Evolutionary conservation across 2,329 filamentous ascomycete species (phyloP).

Genomic region (Talaromyces sp.): DNA sequence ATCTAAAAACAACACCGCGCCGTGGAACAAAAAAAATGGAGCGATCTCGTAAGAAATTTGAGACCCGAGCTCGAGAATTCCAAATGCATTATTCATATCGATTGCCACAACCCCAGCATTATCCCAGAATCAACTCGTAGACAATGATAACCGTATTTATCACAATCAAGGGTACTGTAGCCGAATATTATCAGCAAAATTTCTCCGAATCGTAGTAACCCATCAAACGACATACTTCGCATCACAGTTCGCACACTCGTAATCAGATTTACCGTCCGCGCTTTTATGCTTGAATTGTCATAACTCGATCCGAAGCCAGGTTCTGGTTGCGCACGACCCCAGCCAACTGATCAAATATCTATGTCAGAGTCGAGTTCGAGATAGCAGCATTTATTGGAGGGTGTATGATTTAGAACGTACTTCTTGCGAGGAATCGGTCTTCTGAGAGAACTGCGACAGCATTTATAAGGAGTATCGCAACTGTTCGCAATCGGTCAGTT

Average conservation of each 20-base stretch:
- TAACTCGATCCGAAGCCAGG: slow-evolving; percentile 71
- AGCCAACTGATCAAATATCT: slow-evolving; percentile 62
- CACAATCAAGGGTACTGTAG: slow-evolving; percentile 76
- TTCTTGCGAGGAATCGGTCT: slow-evolving; percentile 86
- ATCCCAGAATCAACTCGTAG: slow-evolving; percentile 76
- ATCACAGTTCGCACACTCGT: slow-evolving; percentile 86
- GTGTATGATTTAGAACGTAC: slow-evolving; percentile 37
- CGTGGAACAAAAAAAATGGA: neutral
- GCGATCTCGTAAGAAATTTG: neutral
- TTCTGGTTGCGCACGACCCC: slow-evolving; percentile 62
- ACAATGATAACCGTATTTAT: slow-evolving; percentile 80
- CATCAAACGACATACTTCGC: slow-evolving; percentile 65
- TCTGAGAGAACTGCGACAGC: slow-evolving; percentile 90
- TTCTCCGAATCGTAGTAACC: neutral
- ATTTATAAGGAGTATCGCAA: slow-evolving; percentile 82
- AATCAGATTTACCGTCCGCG: slow-evolving; percentile 84
- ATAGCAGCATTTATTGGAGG: neutral
- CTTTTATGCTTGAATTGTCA: slow-evolving; percentile 75
- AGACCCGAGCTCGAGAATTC: neutral
- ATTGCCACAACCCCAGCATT: neutral
- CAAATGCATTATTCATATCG: slow-evolving; percentile 5
- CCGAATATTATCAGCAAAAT: neutral
- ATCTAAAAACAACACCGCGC: neutral
- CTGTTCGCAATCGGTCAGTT: neutral
- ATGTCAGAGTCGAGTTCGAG: neutral